Conservation (phyloP, 2,329 filamentous ascomycete species). For the Calonectria pseudoturangicola region DNA sequence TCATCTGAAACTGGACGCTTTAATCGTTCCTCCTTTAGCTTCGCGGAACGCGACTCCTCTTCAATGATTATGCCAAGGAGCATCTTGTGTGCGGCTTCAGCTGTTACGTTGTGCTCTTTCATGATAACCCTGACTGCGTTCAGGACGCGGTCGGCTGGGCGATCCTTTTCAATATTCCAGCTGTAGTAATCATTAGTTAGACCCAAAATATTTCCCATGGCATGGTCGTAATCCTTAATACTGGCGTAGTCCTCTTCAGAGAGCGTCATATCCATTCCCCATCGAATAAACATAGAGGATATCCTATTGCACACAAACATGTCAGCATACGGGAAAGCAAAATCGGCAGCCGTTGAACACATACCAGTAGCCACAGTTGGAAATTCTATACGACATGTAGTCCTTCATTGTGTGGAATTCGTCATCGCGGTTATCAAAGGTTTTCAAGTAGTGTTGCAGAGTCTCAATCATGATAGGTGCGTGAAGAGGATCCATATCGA, state of each 20-base stretch:
- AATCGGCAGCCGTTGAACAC: background rate
- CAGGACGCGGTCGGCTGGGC: background rate
- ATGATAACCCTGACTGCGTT: background rate
- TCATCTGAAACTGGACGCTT: background rate
- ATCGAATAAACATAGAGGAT: background rate
- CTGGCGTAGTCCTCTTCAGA: background rate
- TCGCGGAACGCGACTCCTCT: background rate
- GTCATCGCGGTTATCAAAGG: background rate
- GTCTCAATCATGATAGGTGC: background rate
- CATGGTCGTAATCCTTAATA: background rate
- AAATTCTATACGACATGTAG: background rate
- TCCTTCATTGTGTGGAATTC: background rate
- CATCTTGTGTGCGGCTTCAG: background rate
- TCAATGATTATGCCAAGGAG: background rate
- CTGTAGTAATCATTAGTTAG: background rate
- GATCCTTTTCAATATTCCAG: conserved; percentile 5
- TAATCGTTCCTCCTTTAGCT: background rate
- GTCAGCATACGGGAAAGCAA: background rate
- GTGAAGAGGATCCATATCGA: background rate
- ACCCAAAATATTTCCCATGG: background rate
- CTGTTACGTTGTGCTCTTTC: background rate
- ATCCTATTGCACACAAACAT: background rate
- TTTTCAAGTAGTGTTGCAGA: background rate
- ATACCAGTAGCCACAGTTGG: background rate
- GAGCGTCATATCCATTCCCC: background rate